Evolutionary conservation across 768 basidiomycete species (phyloP), one percentile per base, ranked within the genome.

Genomic region (Lepiota brunneoincarnata): DNA sequence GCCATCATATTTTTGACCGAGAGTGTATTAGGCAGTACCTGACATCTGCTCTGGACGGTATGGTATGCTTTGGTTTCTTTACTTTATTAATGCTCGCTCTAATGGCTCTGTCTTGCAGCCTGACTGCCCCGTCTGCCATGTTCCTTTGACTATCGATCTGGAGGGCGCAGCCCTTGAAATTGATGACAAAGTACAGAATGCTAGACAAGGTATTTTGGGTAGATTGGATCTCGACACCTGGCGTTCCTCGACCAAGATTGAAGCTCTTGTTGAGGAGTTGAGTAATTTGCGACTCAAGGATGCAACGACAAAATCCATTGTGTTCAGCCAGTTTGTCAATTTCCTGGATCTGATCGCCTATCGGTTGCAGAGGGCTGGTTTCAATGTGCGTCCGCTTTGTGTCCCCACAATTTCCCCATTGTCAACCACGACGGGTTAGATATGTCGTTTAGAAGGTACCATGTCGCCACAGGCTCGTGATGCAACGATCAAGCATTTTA

Each of bases 391-490:
- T 73, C 20, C 14, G 43, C 28, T 7, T n/a, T 34, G 6, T 53
- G 36, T 54, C 18, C 23, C 17, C 17, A 11, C 9, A 21, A 18
- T 28, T 43, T 20, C 17, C 31, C 12, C 26, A 0, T 52, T 28
- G 15, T 49, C 48, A 18, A 46, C 20, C 23, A 31, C 39, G 4
- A 17, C 37, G 1, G n/a, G 20, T 5, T 64, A 94, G 91, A 81
- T 96, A 51, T 98, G 95, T 62, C 88, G 97, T 35, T 74, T 98
- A 41, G 93, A 98, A 69, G 97, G 97, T 34, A 91, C 90, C 5
- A 98, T 98, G 95, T 87, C 86, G n/a, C 94, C 96, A 1, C 89
- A 94, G 63, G 94, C 93, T 46, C 81, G 95, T 60, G 93, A 97
- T 69, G 90, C 92, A 1, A 96, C 93, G 15, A 95, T 95, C 64